These are phyloP conservation scores for Leccinum uliginosum DNA, from an alignment of 768 basidiomycete genomes.

Conservation along the genomic window DNA sequence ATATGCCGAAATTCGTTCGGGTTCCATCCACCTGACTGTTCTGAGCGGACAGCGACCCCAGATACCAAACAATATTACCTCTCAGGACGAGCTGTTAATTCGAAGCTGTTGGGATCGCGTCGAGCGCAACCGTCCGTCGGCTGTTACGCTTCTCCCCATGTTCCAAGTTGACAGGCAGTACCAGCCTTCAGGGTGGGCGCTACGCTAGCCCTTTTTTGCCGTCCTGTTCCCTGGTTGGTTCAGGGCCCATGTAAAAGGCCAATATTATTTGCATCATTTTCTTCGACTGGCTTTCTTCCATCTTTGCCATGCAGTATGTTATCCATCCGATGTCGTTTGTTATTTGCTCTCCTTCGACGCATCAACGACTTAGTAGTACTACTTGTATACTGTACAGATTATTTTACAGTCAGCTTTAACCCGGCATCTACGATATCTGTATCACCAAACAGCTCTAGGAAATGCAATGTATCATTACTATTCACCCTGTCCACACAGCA, in stretches of 20 bases:
- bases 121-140: conserved; percentile 17
- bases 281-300: no score
- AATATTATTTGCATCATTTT: no score
- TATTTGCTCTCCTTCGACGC: neutral
- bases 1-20: conserved; percentile 1
- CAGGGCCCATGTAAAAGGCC: no score
- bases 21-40: neutral
- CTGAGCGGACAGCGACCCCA: conserved; percentile 9
- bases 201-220: no score
- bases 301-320: no score
- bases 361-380: neutral
- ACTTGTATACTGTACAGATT: neutral
- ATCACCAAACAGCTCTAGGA: no score
- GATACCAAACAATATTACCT: conserved; percentile 7
- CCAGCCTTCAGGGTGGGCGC: neutral
- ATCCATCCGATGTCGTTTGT: no score
- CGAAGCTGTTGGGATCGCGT: conserved; percentile 15
- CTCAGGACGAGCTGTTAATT: conserved; percentile 7
- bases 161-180: neutral
- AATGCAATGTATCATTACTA: no score
- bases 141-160: conserved; percentile 2
- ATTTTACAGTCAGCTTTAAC: neutral
- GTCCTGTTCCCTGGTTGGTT: no score
- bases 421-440: no score
- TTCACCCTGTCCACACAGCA: no score